A percentile compares a stretch with the other conserved stretches of the same genome.
Conservation (phyloP, 1,284 basidiomycete genomes). For the Cutaneotrichosporon mucoides region DNA sequence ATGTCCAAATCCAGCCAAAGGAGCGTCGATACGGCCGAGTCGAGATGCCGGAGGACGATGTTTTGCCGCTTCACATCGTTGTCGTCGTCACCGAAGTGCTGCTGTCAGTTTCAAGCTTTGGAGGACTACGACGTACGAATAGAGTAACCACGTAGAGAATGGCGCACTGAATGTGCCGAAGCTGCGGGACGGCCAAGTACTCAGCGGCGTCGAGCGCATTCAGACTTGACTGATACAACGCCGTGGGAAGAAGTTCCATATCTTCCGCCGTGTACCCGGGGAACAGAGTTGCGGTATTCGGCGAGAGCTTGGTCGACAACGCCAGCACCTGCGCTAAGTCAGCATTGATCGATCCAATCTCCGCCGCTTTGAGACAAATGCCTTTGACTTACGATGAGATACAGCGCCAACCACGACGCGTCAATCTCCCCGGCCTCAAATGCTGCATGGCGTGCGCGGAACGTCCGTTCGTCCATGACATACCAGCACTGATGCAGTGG, state of each 20-base stretch:
- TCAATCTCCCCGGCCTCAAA: conserved; percentile 5
- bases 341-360: too few species aligned
- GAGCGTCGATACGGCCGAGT: conserved; percentile 17
- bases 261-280: conserved; percentile 7
- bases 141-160: conserved; percentile 20
- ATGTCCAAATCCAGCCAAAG: conserved; percentile 25
- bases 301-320: conserved; percentile 5
- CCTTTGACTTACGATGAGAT: conserved; percentile 17
- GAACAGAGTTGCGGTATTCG: background rate
- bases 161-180: conserved; percentile 22
- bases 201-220: conserved; percentile 16
- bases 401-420: conserved; percentile 20
- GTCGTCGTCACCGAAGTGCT: conserved; percentile 24
- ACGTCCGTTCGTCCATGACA: background rate
- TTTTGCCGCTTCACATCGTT: conserved; percentile 12
- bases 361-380: too few species aligned
- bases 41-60: conserved; percentile 19
- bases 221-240: conserved; percentile 16
- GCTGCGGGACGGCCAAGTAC: conserved; percentile 18
- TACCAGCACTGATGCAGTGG: background rate
- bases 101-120: background rate
- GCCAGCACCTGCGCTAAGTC: conserved; percentile 8
- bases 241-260: background rate
- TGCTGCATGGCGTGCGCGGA: background rate
- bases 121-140: conserved; percentile 11